Evolutionary conservation across 495 filamentous ascomycete genomes (phyloP).

Genomic region (Cercophora scortea): DNA sequence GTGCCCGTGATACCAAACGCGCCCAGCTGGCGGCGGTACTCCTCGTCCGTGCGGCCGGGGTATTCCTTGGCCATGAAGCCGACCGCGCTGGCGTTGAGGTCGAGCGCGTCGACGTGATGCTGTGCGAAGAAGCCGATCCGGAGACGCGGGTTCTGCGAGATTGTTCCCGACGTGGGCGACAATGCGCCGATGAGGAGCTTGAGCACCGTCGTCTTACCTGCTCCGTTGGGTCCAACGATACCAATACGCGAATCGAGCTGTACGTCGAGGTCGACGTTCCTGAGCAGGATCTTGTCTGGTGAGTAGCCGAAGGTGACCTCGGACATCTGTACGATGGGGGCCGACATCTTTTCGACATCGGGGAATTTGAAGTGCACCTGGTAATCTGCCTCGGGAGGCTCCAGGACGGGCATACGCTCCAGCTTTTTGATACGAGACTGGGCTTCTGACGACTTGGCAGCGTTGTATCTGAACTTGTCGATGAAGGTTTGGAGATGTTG

Average conservation of each 20-base stretch:
- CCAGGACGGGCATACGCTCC: slow-evolving; percentile 88
- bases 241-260: slow-evolving; percentile 97
- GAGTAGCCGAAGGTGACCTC: slow-evolving; percentile 88
- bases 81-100: slow-evolving; percentile 80
- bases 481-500: slow-evolving; percentile 92
- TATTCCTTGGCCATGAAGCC: slow-evolving; percentile 92
- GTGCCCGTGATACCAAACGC: slow-evolving; percentile 98
- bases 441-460: slow-evolving; percentile 95
- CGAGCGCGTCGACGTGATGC: slow-evolving; percentile 95
- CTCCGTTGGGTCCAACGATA: slow-evolving; percentile 97
- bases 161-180: slow-evolving; percentile 65
- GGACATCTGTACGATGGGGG: slow-evolving; percentile 96
- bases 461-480: slow-evolving; percentile 99
- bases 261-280: slow-evolving; percentile 86
- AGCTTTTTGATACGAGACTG: slow-evolving; percentile 98
- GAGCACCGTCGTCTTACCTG: slow-evolving; percentile 94
- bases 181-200: slow-evolving; percentile 90
- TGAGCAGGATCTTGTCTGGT: slow-evolving; percentile 69
- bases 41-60: slow-evolving; percentile 87
- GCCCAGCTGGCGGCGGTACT: slow-evolving; percentile 91
- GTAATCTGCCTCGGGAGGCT: slow-evolving; percentile 89
- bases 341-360: slow-evolving; percentile 93
- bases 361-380: slow-evolving; percentile 96
- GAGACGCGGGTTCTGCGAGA: slow-evolving; percentile 79
- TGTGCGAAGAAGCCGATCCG: slow-evolving; percentile 96